Base-by-base conservation (phyloP, 345 rosid genomes). In the Gossypium turneri region DNA sequence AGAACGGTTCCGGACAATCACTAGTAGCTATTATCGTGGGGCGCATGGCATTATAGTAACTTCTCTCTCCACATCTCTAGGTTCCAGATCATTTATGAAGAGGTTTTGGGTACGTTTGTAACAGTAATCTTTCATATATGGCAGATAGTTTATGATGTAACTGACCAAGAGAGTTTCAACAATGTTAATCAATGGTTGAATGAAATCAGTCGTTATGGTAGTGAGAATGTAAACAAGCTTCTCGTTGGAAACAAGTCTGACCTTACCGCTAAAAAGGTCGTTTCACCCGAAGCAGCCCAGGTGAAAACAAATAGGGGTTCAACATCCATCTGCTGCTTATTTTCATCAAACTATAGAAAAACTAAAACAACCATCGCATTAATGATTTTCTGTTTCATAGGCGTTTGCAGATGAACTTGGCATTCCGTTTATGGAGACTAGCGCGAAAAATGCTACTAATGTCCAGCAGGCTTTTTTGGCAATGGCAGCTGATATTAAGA, bases 21-120 rank as follows among this genome's bases (percentile, higher is more conserved):
- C 97, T 45, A 92, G 97, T 77, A 90, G 94, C 85, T 92, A 92
- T 85, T 90, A 92, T 77, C 91, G 96, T 79, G 97, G 96, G 66
- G 97, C 97, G 50, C 97, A 92, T 87, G 97, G 97, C 74, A 92
- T 90, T 74, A 90, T 92, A 72, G 96, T 92, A 79, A 68, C 86
- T 29, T 67, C 67, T 44, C 17, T 44, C 73, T 56, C 29, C 13
- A 19, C 24, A 3, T 38, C 51, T 56, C 25, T 19, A 13, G 12
- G 22, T n/a, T 34, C 48, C 27, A 16, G 25, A 47, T 60, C 19
- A n/a, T 56, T 65, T 48, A 48, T 12, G 51, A 48, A 10, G 4
- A 0, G 1, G 2, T 25, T 68, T 15, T 15, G 44, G 13, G 25
- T n/a, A 25, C 51, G 24, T 25, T 69, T 69, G 73, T 64, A 55